Conservation (phyloP, 305 asterid genomes). For the Plantago lanceolata region DNA sequence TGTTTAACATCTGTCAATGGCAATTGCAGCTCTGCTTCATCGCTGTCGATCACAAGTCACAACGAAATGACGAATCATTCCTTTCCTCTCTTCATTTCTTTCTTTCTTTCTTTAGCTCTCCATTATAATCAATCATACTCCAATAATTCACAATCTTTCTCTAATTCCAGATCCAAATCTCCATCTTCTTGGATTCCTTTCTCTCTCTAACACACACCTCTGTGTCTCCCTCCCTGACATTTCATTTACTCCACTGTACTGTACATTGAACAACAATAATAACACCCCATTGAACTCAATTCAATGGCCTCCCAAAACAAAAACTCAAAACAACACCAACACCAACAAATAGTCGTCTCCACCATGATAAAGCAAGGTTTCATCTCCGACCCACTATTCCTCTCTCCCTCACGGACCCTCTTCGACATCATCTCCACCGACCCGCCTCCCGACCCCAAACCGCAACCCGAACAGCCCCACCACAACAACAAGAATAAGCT, state of each 20-base stretch:
- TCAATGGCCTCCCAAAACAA: conserved; percentile 46
- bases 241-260: neutral
- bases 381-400: conserved; percentile 48
- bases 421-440: conserved; percentile 67
- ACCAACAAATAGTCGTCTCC: conserved; percentile 53
- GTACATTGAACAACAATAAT: too few relatives aligned
- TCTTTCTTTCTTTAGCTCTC: neutral
- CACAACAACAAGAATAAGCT: conserved; percentile 39
- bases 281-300: conserved; percentile 15
- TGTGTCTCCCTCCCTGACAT: conserved; percentile 15
- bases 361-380: conserved; percentile 81
- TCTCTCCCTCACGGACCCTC: conserved; percentile 50
- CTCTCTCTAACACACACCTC: neutral
- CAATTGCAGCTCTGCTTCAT: neutral
- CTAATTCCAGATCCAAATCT: neutral
- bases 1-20: too few relatives aligned
- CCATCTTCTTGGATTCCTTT: neutral
- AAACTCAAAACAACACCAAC: conserved; percentile 41
- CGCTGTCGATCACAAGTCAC: neutral
- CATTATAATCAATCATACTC: neutral
- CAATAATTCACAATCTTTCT: neutral
- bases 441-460: conserved; percentile 41
- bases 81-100: neutral
- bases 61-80: neutral
- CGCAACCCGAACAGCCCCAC: conserved; percentile 38